These are phyloP conservation scores for Russula vinacea DNA, from an alignment of 768 basidiomycete species.

Conservation along the genomic window DNA sequence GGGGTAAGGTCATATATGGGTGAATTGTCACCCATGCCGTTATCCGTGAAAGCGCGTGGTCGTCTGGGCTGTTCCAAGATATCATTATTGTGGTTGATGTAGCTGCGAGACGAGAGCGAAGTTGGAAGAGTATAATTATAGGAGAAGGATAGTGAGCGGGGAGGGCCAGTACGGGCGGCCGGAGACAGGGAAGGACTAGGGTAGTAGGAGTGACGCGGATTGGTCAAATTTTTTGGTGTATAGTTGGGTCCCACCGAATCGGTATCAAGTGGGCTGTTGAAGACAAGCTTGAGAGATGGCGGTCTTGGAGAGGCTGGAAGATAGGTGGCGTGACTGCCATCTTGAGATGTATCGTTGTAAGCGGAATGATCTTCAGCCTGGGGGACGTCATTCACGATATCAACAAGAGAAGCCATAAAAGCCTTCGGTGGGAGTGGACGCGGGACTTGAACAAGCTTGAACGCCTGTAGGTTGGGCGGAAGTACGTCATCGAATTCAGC, in stretches of 20 bases:
- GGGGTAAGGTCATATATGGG: slow-evolving; percentile 37
- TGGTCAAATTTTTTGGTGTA: background rate
- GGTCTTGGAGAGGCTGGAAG: slow-evolving; percentile 7
- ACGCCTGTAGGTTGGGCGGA: background rate
- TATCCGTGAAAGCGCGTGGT: slow-evolving; percentile 26
- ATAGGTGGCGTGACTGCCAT: background rate
- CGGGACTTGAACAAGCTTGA: background rate
- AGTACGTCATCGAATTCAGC: background rate
- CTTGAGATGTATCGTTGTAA: background rate
- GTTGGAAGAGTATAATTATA: slow-evolving; percentile 9
- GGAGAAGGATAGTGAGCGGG: slow-evolving; percentile 22
- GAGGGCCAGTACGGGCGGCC: slow-evolving; percentile 24
- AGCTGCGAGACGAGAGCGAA: slow-evolving; percentile 13
- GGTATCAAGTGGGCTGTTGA: background rate
- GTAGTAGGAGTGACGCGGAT: slow-evolving; percentile 5
- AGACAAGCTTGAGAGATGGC: slow-evolving; percentile 4
- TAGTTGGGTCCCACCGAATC: background rate
- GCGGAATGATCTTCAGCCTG: background rate
- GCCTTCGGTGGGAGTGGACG: background rate
- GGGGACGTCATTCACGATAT: background rate
- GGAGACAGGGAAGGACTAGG: slow-evolving; percentile 14
- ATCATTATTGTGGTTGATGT: slow-evolving; percentile 29
- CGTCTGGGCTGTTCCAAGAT: slow-evolving; percentile 37
- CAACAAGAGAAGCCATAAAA: slow-evolving; percentile 2
- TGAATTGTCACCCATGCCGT: slow-evolving; percentile 38